These are phyloP conservation scores for Kwoniella dejecticola DNA, from an alignment of 768 basidiomycete species.

Conservation along the genomic window DNA sequence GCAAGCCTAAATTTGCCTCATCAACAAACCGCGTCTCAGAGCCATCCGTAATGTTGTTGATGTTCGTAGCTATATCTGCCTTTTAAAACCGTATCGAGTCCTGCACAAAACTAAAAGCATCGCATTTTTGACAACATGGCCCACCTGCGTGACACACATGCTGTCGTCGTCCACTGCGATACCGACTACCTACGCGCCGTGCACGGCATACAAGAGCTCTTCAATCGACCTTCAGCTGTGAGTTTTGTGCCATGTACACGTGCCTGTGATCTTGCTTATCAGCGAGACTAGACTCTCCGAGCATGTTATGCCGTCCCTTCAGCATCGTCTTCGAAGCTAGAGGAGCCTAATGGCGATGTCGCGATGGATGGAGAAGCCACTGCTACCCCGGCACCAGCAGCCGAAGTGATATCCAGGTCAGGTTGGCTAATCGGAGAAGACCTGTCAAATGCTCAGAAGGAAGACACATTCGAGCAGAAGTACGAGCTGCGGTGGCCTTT, in stretches of 20 bases:
- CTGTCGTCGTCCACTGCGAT: conserved; percentile 44
- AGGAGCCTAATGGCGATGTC: not conserved
- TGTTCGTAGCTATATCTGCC: too few species aligned
- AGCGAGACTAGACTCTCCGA: conserved; percentile 33
- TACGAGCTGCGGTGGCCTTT: conserved; percentile 45
- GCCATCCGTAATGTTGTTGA: conserved; percentile 13
- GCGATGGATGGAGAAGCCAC: not conserved
- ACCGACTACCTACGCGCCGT: conserved; percentile 37
- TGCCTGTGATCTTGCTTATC: too few species aligned
- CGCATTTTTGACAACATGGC: too few species aligned
- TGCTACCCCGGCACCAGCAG: not conserved
- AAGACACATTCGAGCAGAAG: conserved; percentile 24
- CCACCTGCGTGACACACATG: conserved; percentile 30
- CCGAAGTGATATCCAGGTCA: conserved; percentile 1
- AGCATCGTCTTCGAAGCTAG: conserved; percentile 4
- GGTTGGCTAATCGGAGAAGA: conserved; percentile 41
- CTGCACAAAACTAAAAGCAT: too few species aligned
- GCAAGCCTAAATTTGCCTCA: not conserved
- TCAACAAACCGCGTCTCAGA: conserved; percentile 10
- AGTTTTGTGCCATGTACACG: conserved; percentile 3
- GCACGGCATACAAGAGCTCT: conserved; percentile 37
- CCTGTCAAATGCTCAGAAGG: conserved; percentile 28
- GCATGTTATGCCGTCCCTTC: conserved; percentile 41
- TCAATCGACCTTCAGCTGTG: conserved; percentile 39
- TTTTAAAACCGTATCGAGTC: too few species aligned